Base-by-base conservation (phyloP, 345 rosid species). In the Linum tenue region DNA sequence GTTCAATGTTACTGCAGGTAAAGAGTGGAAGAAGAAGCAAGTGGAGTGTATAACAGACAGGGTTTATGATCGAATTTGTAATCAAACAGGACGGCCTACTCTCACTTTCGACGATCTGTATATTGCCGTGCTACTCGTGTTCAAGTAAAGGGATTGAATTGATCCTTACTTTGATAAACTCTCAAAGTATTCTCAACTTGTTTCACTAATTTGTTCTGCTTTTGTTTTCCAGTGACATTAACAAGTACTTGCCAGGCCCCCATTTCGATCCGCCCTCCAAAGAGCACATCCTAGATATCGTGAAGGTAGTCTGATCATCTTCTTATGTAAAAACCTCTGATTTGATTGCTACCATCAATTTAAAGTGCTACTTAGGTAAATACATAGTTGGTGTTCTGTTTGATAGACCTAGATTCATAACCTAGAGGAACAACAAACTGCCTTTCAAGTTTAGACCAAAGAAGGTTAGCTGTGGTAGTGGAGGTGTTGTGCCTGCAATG, bases 201-300 rank as follows among this genome's bases (percentile, higher is more conserved):
- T 37, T 7, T 36, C 11, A 55, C 59, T 16, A 3, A 31, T 31
- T 17, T 17, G 37, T 44, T 2, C 4, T 40, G 16, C 2, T 41
- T 36, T 59, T 56, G 15, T 8, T 74, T 40, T 63, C 74, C 62
- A 92, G 98, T 77, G 97, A 89, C 72, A 81, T 92, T 17, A 92
- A 92, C 62, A 92, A 92, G 84, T 80, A 64, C 59, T 69, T 92
- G 82, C 98, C 98, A 3, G 98, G 98, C 12, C 98, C 97, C 7
- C 98, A 92, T 77, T 92, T 92, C 66, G 95, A 92, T 78, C 97
- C 98, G 22, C 98, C 97, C 69, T 70, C 95, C 36, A 87, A 81
- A 74, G 88, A 87, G 44, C 75, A 73, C 72, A 82, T 92, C 70
- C 67, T 76, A 60, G 79, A 55, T 51, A 69, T 83, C 77, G 79